phyloP scores from a whole-genome alignment of 2,329 filamentous ascomycete genomes.

The Colletotrichum orchidophilum region DNA sequence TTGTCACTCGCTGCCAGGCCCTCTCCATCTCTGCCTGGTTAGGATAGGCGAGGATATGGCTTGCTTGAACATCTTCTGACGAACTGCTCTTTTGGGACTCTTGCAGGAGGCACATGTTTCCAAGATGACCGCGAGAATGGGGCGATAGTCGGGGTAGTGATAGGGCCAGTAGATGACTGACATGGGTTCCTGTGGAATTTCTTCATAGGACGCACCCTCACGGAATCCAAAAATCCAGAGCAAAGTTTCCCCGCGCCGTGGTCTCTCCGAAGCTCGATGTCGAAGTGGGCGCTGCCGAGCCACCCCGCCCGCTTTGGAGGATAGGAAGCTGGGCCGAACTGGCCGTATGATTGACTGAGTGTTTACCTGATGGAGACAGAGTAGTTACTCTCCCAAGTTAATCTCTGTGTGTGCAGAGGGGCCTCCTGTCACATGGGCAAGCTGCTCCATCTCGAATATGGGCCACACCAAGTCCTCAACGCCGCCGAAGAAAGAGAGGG shows the following conservation, averaged over 20 bases:
- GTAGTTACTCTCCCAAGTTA: not conserved
- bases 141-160: not conserved
- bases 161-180: not conserved
- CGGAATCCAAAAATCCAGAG: not conserved
- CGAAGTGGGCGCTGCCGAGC: conserved; percentile 3
- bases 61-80: not conserved
- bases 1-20: not conserved
- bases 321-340: conserved; percentile 18
- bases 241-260: conserved; percentile 4
- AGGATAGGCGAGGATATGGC: not conserved
- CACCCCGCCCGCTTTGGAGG: conserved; percentile 7
- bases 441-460: not conserved
- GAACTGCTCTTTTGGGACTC: conserved; percentile 1
- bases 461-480: not conserved
- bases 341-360: conserved; percentile 16
- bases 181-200: not conserved
- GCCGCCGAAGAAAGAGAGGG: conserved; percentile 1
- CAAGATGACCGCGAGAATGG: not conserved
- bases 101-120: conserved; percentile 23
- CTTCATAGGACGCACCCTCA: not conserved
- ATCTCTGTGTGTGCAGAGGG: conserved; percentile 4
- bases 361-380: conserved; percentile 18
- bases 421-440: conserved; percentile 4
- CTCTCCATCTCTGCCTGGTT: conserved; percentile 13
- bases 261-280: not conserved